Base-by-base conservation (phyloP, 2,329 filamentous ascomycete species). In the Colletotrichum sp. region DNA sequence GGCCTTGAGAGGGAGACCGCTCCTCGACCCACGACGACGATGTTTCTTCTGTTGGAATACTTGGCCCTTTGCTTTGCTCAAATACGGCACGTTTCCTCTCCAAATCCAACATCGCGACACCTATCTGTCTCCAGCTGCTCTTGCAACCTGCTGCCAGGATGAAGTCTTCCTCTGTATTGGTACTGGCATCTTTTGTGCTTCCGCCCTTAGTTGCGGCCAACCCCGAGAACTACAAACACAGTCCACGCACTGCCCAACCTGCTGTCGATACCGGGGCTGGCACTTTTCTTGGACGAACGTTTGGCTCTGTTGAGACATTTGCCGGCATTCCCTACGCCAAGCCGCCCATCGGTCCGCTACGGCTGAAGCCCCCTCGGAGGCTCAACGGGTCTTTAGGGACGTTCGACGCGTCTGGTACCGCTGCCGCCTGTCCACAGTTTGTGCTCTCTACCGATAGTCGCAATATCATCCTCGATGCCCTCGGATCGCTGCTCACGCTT, bases 311-410 rank as follows among this genome's bases (percentile, higher is more conserved):
- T 24, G 94, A 96, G 73, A 90, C 88, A 30, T 96, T 95, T 85
- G 92, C 90, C 71, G 94, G 93, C 26, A 95, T 97, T 72, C 95
- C 94, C 5, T 97, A 92, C 80, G 94, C 94, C 3, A 87, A 95
- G 77, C 89, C 94, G 2, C 95, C 95, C 0, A 88, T 90, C 0
- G 94, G 93, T 0, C 82, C 87, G 5, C 86, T 95, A 28, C 92
- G 95, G 18, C 89, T 97, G 39, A 93, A 90, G 81, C 93, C 93
- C 8, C 95, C 95, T 1, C 89, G 92, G 80, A 87, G 89, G 9
- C 85, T 95, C 18, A 91, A 88, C 8, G 84, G 86, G 6, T 80
- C 88, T 1, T 83, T 95, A 1, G 94, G 93, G 2, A 92, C 87
- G 0, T 87, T 94, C 49, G 88, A 92, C 52, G 93, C 92, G 1